These are phyloP conservation scores for Barbarea vulgaris DNA, from an alignment of 345 rosid species.

Conservation along the genomic window DNA sequence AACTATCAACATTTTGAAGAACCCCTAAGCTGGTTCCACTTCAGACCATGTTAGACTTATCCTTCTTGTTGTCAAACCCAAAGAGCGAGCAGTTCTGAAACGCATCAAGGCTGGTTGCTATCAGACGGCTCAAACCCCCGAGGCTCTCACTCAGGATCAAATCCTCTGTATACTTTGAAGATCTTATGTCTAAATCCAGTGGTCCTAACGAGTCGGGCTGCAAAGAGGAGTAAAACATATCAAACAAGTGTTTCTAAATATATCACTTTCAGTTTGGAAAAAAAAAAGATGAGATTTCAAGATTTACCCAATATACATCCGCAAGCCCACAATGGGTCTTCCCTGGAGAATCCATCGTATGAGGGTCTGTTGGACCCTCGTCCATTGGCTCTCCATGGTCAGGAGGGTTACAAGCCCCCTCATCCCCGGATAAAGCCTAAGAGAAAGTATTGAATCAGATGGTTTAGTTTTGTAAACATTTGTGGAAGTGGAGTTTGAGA, in stretches of 20 bases:
- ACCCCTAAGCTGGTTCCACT: conserved; percentile 41
- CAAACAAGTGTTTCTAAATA: background rate
- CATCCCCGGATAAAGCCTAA: conserved; percentile 51
- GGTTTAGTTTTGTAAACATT: conserved; percentile 12
- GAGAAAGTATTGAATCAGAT: conserved; percentile 14
- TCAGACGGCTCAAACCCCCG: conserved; percentile 79
- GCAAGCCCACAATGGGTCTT: conserved; percentile 61
- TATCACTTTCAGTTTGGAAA: background rate
- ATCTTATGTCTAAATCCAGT: conserved; percentile 66
- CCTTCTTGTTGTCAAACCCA: conserved; percentile 71
- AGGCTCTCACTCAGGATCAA: conserved; percentile 74
- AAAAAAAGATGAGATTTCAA: background rate
- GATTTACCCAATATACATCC: conserved; percentile 82
- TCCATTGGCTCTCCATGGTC: conserved; percentile 50
- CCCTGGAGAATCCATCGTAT: conserved; percentile 44
- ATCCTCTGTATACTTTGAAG: conserved; percentile 77
- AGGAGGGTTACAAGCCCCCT: conserved; percentile 41
- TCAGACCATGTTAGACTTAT: conserved; percentile 59
- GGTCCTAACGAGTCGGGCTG: conserved; percentile 97
- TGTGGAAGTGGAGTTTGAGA: conserved; percentile 3
- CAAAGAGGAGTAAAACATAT: conserved; percentile 24
- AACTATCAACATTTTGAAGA: conserved; percentile 36
- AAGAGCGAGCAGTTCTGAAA: conserved; percentile 82
- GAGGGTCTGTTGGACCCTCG: conserved; percentile 48
- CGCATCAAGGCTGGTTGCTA: conserved; percentile 94